These are phyloP conservation scores for Globisporangium okanoganense DNA, from an alignment of 352 stramenopile species.

Conservation along the genomic window DNA sequence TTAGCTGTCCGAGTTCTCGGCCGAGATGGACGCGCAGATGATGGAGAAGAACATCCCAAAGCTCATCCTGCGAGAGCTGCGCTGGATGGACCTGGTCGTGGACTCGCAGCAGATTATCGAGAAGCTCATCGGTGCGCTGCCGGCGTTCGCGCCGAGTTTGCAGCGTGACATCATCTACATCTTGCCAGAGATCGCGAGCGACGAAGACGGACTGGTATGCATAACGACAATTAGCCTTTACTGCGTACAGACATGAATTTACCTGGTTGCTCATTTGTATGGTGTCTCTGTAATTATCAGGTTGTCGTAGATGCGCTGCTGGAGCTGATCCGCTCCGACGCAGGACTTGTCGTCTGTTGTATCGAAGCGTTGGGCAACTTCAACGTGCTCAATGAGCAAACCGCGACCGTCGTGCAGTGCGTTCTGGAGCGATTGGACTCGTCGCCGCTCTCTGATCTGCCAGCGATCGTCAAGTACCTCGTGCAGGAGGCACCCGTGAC, in stretches of 20 bases:
- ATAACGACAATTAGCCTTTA: neutral
- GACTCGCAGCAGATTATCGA: conserved; percentile 41
- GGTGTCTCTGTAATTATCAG: conserved; percentile 5
- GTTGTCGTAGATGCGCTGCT: conserved; percentile 45
- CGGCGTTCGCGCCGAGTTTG: conserved; percentile 35
- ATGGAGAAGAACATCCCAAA: conserved; percentile 54
- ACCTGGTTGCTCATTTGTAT: neutral
- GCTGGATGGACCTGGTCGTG: conserved; percentile 55
- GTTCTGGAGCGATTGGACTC: conserved; percentile 49
- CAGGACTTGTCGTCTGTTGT: conserved; percentile 43
- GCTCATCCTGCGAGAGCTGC: conserved; percentile 60
- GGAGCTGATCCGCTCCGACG: conserved; percentile 50
- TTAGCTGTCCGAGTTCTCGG: conserved; percentile 41
- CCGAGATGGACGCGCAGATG: conserved; percentile 27
- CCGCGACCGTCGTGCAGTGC: conserved; percentile 27
- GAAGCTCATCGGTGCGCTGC: conserved; percentile 46
- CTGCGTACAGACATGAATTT: neutral
- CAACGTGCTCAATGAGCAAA: conserved; percentile 45
- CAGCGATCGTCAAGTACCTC: conserved; percentile 61
- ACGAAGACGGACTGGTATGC: conserved; percentile 35
- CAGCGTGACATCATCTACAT: conserved; percentile 72
- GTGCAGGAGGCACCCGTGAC: conserved; percentile 38
- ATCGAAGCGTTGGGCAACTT: conserved; percentile 67
- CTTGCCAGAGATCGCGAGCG: conserved; percentile 51
- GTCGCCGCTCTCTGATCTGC: conserved; percentile 41